These are phyloP conservation scores for Filosporella fistucella DNA, from an alignment of 495 filamentous ascomycete species.

Conservation along the genomic window DNA sequence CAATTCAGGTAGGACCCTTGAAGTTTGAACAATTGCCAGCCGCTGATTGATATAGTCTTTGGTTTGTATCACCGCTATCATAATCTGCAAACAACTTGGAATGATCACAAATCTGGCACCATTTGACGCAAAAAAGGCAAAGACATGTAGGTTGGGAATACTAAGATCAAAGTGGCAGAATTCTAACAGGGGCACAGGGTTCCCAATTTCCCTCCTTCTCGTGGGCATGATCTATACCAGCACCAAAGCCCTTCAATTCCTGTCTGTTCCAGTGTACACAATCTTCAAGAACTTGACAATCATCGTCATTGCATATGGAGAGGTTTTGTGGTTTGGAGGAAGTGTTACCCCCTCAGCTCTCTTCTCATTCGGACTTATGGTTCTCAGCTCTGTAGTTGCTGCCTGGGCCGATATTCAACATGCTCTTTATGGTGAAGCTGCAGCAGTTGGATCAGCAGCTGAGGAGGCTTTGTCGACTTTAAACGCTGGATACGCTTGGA, in stretches of 20 bases:
- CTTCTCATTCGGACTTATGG: constrained; percentile 97
- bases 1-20: constrained; percentile 68
- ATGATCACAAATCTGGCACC: constrained; percentile 80
- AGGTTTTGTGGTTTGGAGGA: constrained; percentile 98
- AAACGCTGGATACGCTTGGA: constrained; percentile 97
- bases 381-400: constrained; percentile 88
- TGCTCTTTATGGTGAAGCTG: constrained; percentile 57
- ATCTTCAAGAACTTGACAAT: constrained; percentile 99
- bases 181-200: constrained; percentile 59
- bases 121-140: constrained; percentile 86
- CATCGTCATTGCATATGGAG: constrained; percentile 97
- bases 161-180: neutral
- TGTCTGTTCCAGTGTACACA: constrained; percentile 97
- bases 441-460: constrained; percentile 46
- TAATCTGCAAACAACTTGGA: constrained; percentile 75
- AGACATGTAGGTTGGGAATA: constrained; percentile 66
- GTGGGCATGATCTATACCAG: constrained; percentile 99
- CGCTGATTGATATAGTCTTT: constrained; percentile 75
- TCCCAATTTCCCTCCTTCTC: constrained; percentile 92
- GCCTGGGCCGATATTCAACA: constrained; percentile 98
- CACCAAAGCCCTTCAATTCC: constrained; percentile 92
- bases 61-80: constrained; percentile 87
- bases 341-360: constrained; percentile 83
- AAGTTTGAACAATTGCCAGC: too few species aligned
- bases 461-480: constrained; percentile 78